Evolutionary conservation across 441 rosid species (phyloP).

Genomic region (Gossypium trilobum): DNA sequence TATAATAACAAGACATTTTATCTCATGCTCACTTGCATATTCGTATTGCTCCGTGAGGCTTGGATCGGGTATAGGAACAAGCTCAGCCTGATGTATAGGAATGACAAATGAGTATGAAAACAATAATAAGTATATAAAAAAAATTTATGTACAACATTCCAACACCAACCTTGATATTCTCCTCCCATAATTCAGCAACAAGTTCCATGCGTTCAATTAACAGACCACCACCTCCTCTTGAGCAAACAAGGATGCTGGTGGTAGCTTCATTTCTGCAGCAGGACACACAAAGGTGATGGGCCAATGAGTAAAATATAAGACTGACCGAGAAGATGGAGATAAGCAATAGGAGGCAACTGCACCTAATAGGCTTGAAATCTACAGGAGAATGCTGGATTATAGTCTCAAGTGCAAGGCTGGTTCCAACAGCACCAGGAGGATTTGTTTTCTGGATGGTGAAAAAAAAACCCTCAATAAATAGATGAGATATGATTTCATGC

Average conservation of each 20-base stretch:
- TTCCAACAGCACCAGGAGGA: slow-evolving; percentile 84
- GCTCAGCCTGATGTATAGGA: slow-evolving; percentile 53
- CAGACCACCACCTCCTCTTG: slow-evolving; percentile 95
- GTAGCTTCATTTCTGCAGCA: slow-evolving; percentile 53
- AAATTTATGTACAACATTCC: neutral
- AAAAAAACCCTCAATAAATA: neutral
- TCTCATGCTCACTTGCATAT: slow-evolving; percentile 86
- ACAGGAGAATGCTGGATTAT: slow-evolving; percentile 57
- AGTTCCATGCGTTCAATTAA: slow-evolving; percentile 87
- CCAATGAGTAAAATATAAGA: neutral
- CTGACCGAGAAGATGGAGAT: neutral
- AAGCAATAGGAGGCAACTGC: slow-evolving; percentile 8
- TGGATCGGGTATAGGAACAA: slow-evolving; percentile 82
- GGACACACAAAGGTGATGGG: slow-evolving; percentile 14
- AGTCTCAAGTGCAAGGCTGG: slow-evolving; percentile 81
- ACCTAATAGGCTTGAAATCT: slow-evolving; percentile 64
- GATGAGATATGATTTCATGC: neutral
- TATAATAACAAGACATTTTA: slow-evolving; percentile 75
- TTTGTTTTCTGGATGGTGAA: slow-evolving; percentile 51
- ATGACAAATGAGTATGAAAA: slow-evolving; percentile 21
- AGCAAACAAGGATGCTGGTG: slow-evolving; percentile 73
- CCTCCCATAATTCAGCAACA: slow-evolving; percentile 79
- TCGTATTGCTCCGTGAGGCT: slow-evolving; percentile 94
- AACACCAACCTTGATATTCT: slow-evolving; percentile 61
- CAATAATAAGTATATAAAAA: neutral